Evolutionary conservation across 208 protist species (phyloP).

Genomic region (Acanthamoeba healyi): DNA sequence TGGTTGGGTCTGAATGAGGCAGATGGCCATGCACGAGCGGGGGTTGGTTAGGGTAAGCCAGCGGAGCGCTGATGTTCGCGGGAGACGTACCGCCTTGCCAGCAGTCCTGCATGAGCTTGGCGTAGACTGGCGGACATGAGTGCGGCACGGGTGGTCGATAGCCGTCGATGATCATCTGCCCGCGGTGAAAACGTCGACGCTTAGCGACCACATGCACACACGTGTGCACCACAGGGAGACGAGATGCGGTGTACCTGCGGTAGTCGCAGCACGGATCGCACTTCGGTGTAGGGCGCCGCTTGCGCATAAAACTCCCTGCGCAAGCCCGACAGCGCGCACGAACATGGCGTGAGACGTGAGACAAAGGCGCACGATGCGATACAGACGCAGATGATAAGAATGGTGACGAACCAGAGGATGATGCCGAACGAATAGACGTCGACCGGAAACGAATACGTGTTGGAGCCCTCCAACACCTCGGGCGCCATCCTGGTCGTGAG

Average conservation of each 20-base stretch:
- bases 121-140: background rate
- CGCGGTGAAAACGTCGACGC: background rate
- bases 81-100: background rate
- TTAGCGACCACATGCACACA: background rate
- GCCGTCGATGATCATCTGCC: slow-evolving; percentile 40
- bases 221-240: background rate
- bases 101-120: slow-evolving; percentile 38
- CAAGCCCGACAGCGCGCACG: too few species aligned
- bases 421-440: slow-evolving; percentile 50
- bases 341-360: background rate
- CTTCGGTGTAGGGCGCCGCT: background rate
- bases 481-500: slow-evolving; percentile 24
- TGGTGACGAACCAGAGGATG: slow-evolving; percentile 42
- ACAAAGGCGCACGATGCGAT: background rate
- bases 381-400: too few species aligned
- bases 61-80: too few species aligned
- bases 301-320: slow-evolving; percentile 21
- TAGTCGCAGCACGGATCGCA: background rate
- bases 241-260: background rate
- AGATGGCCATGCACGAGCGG: too few species aligned
- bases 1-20: slow-evolving; percentile 10
- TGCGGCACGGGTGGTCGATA: background rate
- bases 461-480: slow-evolving; percentile 31
- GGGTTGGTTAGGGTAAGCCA: too few species aligned
- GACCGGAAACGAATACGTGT: slow-evolving; percentile 47